Percentiles rank a stretch among this genome's conserved stretches.
phyloP scores from a whole-genome alignment of 345 rosid genomes.

The Gossypium australe region DNA sequence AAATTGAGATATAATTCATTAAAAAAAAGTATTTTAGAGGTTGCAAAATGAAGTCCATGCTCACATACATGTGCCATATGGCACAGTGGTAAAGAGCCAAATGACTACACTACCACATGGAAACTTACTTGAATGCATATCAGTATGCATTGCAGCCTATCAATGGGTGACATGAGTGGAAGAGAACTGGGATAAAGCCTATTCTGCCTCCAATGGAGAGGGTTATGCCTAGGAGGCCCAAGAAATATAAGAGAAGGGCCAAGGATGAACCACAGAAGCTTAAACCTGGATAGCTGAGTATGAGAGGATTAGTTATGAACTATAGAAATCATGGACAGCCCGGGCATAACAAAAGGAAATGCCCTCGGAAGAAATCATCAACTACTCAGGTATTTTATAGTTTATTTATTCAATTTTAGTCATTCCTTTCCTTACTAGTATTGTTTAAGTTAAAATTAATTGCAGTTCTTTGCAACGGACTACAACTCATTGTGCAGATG shows the following conservation, averaged over 20 bases:
- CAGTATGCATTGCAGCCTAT: background rate
- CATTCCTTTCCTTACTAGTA: too few relatives aligned
- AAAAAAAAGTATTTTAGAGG: too few relatives aligned
- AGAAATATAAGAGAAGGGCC: background rate
- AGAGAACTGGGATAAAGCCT: background rate
- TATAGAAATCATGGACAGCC: background rate
- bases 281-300: background rate
- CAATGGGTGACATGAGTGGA: background rate
- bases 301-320: background rate
- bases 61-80: background rate
- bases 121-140: background rate
- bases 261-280: background rate
- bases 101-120: background rate
- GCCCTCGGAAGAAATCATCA: too few relatives aligned
- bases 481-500: too few relatives aligned
- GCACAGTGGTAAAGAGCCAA: background rate
- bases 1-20: too few relatives aligned
- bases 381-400: too few relatives aligned
- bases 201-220: background rate
- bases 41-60: background rate
- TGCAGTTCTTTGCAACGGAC: too few relatives aligned
- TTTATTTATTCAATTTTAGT: too few relatives aligned
- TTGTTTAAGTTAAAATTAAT: too few relatives aligned
- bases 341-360: background rate
- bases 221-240: background rate